phyloP scores from a whole-genome alignment of 495 filamentous ascomycete species.

The Hypoxylon rickii region DNA sequence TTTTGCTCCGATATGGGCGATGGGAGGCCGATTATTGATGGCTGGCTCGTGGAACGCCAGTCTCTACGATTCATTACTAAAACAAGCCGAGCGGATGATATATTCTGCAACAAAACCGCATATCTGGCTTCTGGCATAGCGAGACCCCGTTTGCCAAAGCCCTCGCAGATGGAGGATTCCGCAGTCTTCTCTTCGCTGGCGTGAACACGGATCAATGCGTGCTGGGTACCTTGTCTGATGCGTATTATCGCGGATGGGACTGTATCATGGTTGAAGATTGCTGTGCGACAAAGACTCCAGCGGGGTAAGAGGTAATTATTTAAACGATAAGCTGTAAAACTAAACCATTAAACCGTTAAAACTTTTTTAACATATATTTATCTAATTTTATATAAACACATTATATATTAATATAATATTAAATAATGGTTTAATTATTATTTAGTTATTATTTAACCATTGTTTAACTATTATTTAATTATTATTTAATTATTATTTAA shows the following conservation, averaged over 20 bases:
- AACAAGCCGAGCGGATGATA: conserved; percentile 41
- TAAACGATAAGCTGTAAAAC: too few species aligned
- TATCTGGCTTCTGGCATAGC: conserved; percentile 58
- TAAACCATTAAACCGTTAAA: too few species aligned
- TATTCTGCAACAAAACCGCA: conserved; percentile 62
- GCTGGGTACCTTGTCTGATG: conserved; percentile 57
- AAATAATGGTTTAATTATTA: too few species aligned
- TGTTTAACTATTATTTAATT: too few species aligned
- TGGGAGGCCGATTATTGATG: conserved; percentile 56
- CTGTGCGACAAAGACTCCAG: conserved; percentile 51
- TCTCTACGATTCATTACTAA: conserved; percentile 52
- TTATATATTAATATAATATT: too few species aligned
- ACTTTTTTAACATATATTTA: too few species aligned
- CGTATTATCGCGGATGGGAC: conserved; percentile 58
- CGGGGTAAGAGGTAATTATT: conserved; percentile 38
- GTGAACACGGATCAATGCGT: conserved; percentile 68
- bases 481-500: too few species aligned
- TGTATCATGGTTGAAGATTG: conserved; percentile 60
- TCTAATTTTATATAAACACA: too few species aligned
- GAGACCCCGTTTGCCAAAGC: conserved; percentile 40
- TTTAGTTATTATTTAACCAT: too few species aligned
- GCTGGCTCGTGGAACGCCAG: conserved; percentile 59
- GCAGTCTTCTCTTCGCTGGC: conserved; percentile 58
- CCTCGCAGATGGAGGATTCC: conserved; percentile 42
- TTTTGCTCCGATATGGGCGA: conserved; percentile 52